A percentile compares a stretch with the other conserved stretches of the same genome.
Evolutionary conservation across 2,329 filamentous ascomycete species (phyloP).

Genomic region (Chaetomiaceae sp.): DNA sequence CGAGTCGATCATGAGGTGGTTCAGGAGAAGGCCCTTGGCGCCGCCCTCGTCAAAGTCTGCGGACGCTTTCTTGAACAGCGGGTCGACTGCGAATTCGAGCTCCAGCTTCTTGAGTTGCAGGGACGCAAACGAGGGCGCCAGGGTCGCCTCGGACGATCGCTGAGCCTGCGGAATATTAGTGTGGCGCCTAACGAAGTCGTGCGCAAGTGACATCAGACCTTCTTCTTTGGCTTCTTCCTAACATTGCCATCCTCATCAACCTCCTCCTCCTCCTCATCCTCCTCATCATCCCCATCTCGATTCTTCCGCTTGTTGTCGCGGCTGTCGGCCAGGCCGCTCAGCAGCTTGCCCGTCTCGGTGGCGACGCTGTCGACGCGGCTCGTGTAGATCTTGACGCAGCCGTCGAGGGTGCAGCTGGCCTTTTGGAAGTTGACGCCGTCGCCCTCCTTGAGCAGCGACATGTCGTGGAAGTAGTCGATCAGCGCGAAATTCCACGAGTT

Average conservation of each 20-base stretch:
- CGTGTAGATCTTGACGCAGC: slow-evolving; percentile 98
- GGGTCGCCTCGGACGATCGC: slow-evolving; percentile 85
- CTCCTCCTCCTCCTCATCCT: slow-evolving; percentile 61
- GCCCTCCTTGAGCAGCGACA: slow-evolving; percentile 93
- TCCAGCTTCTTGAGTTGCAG: slow-evolving; percentile 96
- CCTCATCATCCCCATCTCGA: slow-evolving; percentile 57
- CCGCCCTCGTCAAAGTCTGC: slow-evolving; percentile 98
- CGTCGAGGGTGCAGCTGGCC: slow-evolving; percentile 93
- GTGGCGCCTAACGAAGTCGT: neutral
- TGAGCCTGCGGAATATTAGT: slow-evolving; percentile 31
- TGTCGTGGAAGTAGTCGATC: slow-evolving; percentile 99
- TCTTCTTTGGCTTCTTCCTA: slow-evolving; percentile 65
- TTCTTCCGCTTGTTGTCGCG: slow-evolving; percentile 71
- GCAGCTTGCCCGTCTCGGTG: slow-evolving; percentile 89
- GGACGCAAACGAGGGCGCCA: slow-evolving; percentile 82
- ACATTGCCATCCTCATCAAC: slow-evolving; percentile 44
- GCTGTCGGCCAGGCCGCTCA: slow-evolving; percentile 90
- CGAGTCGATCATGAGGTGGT: slow-evolving; percentile 92
- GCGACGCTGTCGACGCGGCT: slow-evolving; percentile 97
- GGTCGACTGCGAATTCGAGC: slow-evolving; percentile 92
- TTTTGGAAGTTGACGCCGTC: slow-evolving; percentile 98
- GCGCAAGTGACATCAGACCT: slow-evolving; percentile 46
- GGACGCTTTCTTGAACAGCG: slow-evolving; percentile 97
- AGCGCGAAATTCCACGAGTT: slow-evolving; percentile 99
- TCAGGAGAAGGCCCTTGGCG: slow-evolving; percentile 88